These are phyloP conservation scores for Gossypium arboreum DNA, from an alignment of 345 rosid genomes.

Conservation along the genomic window DNA sequence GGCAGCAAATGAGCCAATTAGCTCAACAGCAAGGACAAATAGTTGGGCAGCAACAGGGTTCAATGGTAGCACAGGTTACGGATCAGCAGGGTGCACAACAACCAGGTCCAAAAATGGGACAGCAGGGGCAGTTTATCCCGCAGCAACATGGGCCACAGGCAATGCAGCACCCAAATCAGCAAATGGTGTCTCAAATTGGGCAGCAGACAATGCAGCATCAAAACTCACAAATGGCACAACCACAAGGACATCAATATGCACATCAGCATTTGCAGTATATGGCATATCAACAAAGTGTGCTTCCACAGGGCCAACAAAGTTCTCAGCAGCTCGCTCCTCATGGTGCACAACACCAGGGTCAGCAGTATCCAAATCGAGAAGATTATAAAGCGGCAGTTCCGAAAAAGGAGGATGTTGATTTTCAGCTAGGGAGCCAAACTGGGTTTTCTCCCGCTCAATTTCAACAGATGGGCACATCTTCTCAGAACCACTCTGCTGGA, in stretches of 20 bases:
- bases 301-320: slow-evolving; percentile 45
- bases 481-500: slow-evolving; percentile 50
- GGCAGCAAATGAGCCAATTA: slow-evolving; percentile 39
- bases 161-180: slow-evolving; percentile 62
- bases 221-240: slow-evolving; percentile 38
- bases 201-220: slow-evolving; percentile 40
- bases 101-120: slow-evolving; percentile 38
- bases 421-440: slow-evolving; percentile 47
- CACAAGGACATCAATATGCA: slow-evolving; percentile 51
- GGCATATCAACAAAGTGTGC: slow-evolving; percentile 52
- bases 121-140: slow-evolving; percentile 40
- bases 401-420: slow-evolving; percentile 58
- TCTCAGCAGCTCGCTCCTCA: slow-evolving; percentile 46
- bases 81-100: slow-evolving; percentile 36
- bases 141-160: slow-evolving; percentile 52
- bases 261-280: slow-evolving; percentile 55
- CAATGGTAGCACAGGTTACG: slow-evolving; percentile 28
- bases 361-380: slow-evolving; percentile 47
- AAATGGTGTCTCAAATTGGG: slow-evolving; percentile 37
- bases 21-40: slow-evolving; percentile 40
- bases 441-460: slow-evolving; percentile 61
- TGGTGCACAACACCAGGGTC: slow-evolving; percentile 40
- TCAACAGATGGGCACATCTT: slow-evolving; percentile 43
- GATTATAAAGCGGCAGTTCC: slow-evolving; percentile 42
- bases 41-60: slow-evolving; percentile 36